Evolutionary conservation across 169 alveolate species (phyloP).

Genomic region (Eimeria tenella): DNA sequence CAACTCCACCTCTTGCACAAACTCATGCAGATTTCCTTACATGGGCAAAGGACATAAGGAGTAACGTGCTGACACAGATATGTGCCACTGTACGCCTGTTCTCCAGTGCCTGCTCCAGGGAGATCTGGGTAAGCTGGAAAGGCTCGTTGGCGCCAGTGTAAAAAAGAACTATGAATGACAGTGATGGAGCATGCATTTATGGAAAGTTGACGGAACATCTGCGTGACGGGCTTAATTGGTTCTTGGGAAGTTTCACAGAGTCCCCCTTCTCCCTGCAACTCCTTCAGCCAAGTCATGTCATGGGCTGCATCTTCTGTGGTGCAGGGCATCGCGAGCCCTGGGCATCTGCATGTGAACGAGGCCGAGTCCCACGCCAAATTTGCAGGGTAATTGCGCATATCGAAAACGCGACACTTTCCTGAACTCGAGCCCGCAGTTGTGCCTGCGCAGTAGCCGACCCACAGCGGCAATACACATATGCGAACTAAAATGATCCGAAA

Average conservation of each 20-base stretch:
- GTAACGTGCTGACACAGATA: conserved; percentile 45
- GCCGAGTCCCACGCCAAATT: conserved; percentile 58
- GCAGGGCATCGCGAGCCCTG: conserved; percentile 42
- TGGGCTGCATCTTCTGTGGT: not conserved
- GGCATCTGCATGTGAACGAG: conserved; percentile 48
- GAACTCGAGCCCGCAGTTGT: not conserved
- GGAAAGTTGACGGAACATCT: conserved; percentile 17
- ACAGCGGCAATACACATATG: not conserved
- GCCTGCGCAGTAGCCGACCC: not conserved
- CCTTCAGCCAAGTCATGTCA: conserved; percentile 32
- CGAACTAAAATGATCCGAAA: too few species aligned
- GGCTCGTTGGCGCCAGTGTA: not conserved
- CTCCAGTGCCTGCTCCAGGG: conserved; percentile 56
- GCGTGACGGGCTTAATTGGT: conserved; percentile 4
- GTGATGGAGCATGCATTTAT: not conserved
- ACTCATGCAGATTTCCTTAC: not conserved
- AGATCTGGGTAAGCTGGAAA: conserved; percentile 63
- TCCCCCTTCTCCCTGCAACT: conserved; percentile 23
- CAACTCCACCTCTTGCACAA: not conserved
- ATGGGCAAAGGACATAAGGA: conserved; percentile 53
- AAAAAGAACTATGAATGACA: not conserved
- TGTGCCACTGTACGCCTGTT: conserved; percentile 43
- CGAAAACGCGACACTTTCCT: conserved; percentile 51
- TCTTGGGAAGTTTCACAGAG: conserved; percentile 28
- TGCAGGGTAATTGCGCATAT: conserved; percentile 47